Evolutionary conservation across 768 basidiomycete genomes (phyloP).

Genomic region (Hygrophoropsis aurantiaca): DNA sequence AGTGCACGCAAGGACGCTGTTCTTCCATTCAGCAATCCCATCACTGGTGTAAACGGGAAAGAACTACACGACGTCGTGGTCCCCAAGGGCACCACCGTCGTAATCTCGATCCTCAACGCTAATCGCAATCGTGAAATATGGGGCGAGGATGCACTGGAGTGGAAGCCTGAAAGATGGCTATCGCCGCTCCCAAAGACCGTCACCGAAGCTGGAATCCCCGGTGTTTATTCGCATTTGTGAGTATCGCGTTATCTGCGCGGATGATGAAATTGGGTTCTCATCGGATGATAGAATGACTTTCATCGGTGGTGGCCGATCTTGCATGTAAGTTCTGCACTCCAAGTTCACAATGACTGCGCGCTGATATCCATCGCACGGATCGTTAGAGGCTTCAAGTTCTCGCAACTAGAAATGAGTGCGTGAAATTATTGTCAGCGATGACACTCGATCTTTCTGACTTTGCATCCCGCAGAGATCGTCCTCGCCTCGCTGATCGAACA

Average conservation of each 20-base stretch:
- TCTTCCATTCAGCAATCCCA: constrained; percentile 41
- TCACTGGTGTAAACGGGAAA: constrained; percentile 36
- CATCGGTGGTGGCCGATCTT: constrained; percentile 52
- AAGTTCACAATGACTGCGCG: constrained; percentile 1
- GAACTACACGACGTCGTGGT: constrained; percentile 37
- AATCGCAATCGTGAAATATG: too few relatives aligned
- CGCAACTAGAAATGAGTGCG: too few relatives aligned
- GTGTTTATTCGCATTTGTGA: too few relatives aligned
- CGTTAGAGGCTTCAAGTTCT: constrained; percentile 51
- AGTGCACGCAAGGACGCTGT: constrained; percentile 38
- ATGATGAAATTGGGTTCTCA: too few relatives aligned
- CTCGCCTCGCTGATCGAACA: too few relatives aligned
- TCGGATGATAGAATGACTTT: constrained; percentile 48
- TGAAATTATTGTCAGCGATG: too few relatives aligned
- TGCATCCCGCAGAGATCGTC: too few relatives aligned
- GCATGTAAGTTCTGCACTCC: constrained; percentile 38
- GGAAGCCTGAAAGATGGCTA: too few relatives aligned
- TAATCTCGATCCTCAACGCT: constrained; percentile 46
- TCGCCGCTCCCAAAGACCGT: constrained; percentile 11
- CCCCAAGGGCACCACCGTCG: constrained; percentile 45
- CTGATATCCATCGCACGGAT: background rate
- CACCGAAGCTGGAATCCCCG: constrained; percentile 15
- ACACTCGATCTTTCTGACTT: too few relatives aligned
- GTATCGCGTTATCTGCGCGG: too few relatives aligned
- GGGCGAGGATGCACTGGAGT: too few relatives aligned